Evolutionary conservation across 495 filamentous ascomycete species (phyloP).

Genomic region (Sordaria brevicollis): DNA sequence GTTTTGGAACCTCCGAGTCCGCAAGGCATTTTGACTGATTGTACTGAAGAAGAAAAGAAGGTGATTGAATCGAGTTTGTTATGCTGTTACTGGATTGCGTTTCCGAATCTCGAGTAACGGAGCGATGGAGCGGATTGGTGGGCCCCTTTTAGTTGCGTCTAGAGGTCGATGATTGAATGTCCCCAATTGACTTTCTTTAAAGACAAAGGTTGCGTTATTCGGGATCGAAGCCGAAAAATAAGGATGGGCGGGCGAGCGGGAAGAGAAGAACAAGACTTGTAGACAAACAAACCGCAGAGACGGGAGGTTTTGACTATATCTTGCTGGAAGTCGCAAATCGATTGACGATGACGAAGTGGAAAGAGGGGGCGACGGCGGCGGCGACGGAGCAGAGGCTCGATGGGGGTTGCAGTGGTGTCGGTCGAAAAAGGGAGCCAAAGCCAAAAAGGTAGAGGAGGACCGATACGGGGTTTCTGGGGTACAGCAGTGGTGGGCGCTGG

Average conservation of each 20-base stretch:
- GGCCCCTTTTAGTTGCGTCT: background rate
- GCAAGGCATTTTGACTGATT: constrained; percentile 41
- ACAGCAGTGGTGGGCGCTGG: background rate
- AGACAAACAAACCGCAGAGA: constrained; percentile 1
- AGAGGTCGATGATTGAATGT: background rate
- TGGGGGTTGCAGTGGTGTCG: background rate
- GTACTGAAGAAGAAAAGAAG: background rate
- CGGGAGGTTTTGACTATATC: background rate
- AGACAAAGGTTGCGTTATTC: background rate
- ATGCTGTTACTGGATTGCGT: background rate
- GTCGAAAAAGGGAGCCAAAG: background rate
- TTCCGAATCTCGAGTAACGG: background rate
- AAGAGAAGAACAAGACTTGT: background rate
- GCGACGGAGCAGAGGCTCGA: background rate
- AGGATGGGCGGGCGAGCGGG: background rate
- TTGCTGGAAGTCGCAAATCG: background rate
- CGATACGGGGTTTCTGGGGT: background rate
- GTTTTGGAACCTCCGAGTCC: constrained; percentile 59
- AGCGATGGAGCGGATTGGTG: background rate
- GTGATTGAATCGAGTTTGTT: background rate
- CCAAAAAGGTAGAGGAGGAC: background rate
- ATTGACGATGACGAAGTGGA: constrained; percentile 1
- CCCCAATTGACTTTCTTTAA: background rate
- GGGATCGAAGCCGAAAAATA: background rate
- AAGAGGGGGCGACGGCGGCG: background rate